Base-by-base conservation (phyloP, 139 green algal species). In the Auxenochlorella protothecoides region DNA sequence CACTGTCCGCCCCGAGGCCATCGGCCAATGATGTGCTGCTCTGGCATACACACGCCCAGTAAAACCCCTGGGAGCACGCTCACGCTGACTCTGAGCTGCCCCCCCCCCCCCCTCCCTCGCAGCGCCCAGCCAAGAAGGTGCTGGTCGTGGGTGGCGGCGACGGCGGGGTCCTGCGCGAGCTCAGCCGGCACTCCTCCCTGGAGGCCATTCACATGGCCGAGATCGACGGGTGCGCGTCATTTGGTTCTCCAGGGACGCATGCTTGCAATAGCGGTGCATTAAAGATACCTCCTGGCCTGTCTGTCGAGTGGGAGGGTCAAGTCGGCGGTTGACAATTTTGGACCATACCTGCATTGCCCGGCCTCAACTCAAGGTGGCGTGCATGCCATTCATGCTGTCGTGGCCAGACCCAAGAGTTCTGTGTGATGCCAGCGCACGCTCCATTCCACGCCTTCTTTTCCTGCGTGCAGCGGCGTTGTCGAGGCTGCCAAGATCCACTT, bases 91-190 rank as follows among this genome's bases (percentile, higher is more conserved):
- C 27, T 44, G 27, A 44, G 27, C 27, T 44, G 27, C 27, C 27
- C 27, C 27, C 27, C 27, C 27, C 27, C 27, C 27, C 14, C 63
- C 15, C 5, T 66, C 44, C 3, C 12, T 51, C 84, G 68, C 69
- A 83, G 66, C 69, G 59, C 5, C 69, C 76, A 12, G 76, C 88
- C 53, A 85, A 85, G 72, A 82, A 80, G 71, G 95, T 96, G 63
- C 82, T 98, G 60, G 91, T 99, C 15, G 88, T 99, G 27, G 95
- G 95, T 55, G 95, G 95, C 59, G 95, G 95, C 55, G 95, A 99
- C 77, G 95, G 95, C 65, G 95, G 95, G 16, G 95, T 98, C 68
- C 73, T 97, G 70, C 82, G 95, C 6, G 95, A 99, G 84, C 72
- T 99, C 12, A 81, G 82, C 2, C 81, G 89, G 8, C 88, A 95